Evolutionary conservation across 2,329 filamentous ascomycete genomes (phyloP).

Genomic region (Epicoccum sorghinum): DNA sequence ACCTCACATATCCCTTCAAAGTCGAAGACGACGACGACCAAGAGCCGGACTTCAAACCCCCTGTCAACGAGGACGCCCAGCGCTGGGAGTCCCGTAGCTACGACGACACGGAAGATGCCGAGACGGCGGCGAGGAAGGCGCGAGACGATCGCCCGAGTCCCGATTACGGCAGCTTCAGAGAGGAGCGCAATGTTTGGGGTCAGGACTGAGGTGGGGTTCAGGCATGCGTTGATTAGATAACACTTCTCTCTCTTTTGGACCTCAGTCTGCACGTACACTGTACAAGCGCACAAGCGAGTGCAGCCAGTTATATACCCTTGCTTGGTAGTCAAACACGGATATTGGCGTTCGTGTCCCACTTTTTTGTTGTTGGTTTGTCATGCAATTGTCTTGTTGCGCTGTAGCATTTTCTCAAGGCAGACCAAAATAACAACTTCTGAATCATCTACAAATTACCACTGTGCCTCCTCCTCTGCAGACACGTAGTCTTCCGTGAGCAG

Average conservation of each 20-base stretch:
- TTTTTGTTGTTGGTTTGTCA: too few relatives aligned
- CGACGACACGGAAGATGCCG: constrained; percentile 27
- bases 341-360: constrained; percentile 1
- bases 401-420: too few relatives aligned
- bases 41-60: constrained; percentile 41
- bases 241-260: background rate
- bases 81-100: constrained; percentile 52
- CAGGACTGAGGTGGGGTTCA: constrained; percentile 14
- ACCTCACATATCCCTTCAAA: constrained; percentile 52
- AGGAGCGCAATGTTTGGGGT: constrained; percentile 51
- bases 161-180: constrained; percentile 52
- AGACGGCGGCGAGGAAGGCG: constrained; percentile 16
- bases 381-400: too few relatives aligned
- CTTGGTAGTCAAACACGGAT: background rate
- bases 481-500: too few relatives aligned
- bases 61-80: constrained; percentile 51
- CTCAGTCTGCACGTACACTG: constrained; percentile 2
- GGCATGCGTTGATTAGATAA: background rate
- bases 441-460: too few relatives aligned
- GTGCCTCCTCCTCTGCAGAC: too few relatives aligned
- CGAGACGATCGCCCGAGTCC: constrained; percentile 33
- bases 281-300: background rate
- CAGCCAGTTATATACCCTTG: constrained; percentile 15
- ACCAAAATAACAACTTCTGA: too few relatives aligned
- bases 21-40: constrained; percentile 48